A percentile compares a stretch with the other conserved stretches of the same genome.
phyloP scores from a whole-genome alignment of 306 rosid genomes.

The peach (Prunus persica) region Prunus_persica_NCBIv2 NC_034014.1:30453001-30453500 shows the following conservation, averaged over 20 bases:
- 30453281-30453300: slow-evolving; percentile 94
- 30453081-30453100: slow-evolving; percentile 31
- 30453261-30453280: slow-evolving; percentile 83
- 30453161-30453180: slow-evolving; percentile 52
- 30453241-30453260: slow-evolving; percentile 89
- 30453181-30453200: slow-evolving; percentile 82
- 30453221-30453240: slow-evolving; percentile 65
- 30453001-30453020: slow-evolving; percentile 42
- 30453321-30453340: slow-evolving; percentile 12
- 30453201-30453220: slow-evolving; percentile 88
- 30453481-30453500: not conserved
- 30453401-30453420: not conserved
- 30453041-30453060: slow-evolving; percentile 54
- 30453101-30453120: slow-evolving; percentile 39
- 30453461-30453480: not conserved
- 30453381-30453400: not conserved
- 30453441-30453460: not conserved
- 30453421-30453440: not conserved
- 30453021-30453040: slow-evolving; percentile 55
- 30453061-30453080: slow-evolving; percentile 46
- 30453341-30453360: not conserved
- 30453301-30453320: slow-evolving; percentile 53
- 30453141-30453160: slow-evolving; percentile 38
- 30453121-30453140: slow-evolving; percentile 31
- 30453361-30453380: not conserved